phyloP scores from a whole-genome alignment of 1,139 yeast species.

The Hansenula sp. region DNA sequence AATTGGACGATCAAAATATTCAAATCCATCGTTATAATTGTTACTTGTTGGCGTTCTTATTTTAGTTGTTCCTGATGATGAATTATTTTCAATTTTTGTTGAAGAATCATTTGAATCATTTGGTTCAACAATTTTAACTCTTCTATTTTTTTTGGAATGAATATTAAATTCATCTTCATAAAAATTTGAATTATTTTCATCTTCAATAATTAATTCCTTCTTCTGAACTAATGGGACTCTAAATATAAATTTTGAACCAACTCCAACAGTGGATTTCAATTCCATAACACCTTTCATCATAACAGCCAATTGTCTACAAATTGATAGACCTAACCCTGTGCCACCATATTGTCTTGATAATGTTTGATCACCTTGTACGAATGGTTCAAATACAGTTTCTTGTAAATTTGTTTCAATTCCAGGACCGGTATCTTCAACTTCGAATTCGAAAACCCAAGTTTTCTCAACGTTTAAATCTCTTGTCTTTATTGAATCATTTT shows the following conservation, averaged over 20 bases:
- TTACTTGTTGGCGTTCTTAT: constrained; percentile 1
- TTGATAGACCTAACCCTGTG: constrained; percentile 90
- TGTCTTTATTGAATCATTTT: constrained; percentile 14
- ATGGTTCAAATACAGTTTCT: constrained; percentile 88
- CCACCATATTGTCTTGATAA: constrained; percentile 91
- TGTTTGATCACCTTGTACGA: constrained; percentile 95
- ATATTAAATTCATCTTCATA: constrained; percentile 46
- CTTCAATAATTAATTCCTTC: constrained; percentile 46
- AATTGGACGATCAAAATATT: constrained; percentile 29
- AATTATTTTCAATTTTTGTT: background rate
- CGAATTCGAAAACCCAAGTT: constrained; percentile 65
- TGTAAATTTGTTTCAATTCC: constrained; percentile 82
- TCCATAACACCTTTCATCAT: constrained; percentile 86
- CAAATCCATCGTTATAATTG: constrained; percentile 16
- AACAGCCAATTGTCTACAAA: constrained; percentile 84
- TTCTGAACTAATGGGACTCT: constrained; percentile 75
- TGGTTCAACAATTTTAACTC: constrained; percentile 33
- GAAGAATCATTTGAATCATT: background rate
- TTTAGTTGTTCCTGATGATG: background rate
- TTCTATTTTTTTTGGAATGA: constrained; percentile 35
- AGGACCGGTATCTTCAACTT: constrained; percentile 87
- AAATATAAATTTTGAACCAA: constrained; percentile 78
- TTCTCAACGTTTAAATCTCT: constrained; percentile 34
- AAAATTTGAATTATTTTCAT: constrained; percentile 23
- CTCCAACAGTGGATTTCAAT: constrained; percentile 63